Base-by-base conservation (phyloP, 306 rosid species). In the Glycyrrhiza uralensis region DNA sequence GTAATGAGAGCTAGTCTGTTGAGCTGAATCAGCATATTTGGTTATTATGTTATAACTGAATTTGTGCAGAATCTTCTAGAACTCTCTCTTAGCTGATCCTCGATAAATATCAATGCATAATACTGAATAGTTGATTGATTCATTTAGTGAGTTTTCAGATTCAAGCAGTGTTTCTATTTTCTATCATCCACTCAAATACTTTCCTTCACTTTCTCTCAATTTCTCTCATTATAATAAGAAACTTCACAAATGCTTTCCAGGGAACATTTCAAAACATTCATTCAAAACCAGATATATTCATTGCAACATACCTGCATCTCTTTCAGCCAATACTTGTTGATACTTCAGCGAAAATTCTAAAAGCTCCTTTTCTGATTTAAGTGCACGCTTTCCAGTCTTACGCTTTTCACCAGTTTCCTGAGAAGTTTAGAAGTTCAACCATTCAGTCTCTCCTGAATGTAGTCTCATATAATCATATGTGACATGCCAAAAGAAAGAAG, bases 291-390 rank as follows among this genome's bases (percentile, higher is more conserved):
- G 70, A 20, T 69, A 62, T 24, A 79, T 64, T 74, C 54, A 67
- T 26, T 58, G 62, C 72, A 66, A 82, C 80, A 79, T 80, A 87
- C 98, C 96, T 33, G 87, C 76, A 85, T 94, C 98, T 84, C 97
- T 94, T 87, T 94, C 98, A 2, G 86, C 78, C 77, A 87, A 82
- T 69, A 86, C 97, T 77, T 89, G 96, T 66, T 94, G 96, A 81
- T 94, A 94, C 87, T 86, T 94, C 80, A 94, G 85, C 18, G 94
- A 80, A 76, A 87, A 91, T 80, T 89, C 97, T 47, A 94, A 79
- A 60, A 91, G 89, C 80, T 94, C 98, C 87, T 89, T 89, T 66
- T 94, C 98, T 74, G 96, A 83, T 82, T 89, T 91, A 65, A 87
- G 87, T 55, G 84, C 68, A 55, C 91, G 91, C 90, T 91, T 94